Evolutionary conservation across 306 rosid species (phyloP), one percentile per base, ranked within the genome.

Genomic region (Cicer chorassanicum): DNA sequence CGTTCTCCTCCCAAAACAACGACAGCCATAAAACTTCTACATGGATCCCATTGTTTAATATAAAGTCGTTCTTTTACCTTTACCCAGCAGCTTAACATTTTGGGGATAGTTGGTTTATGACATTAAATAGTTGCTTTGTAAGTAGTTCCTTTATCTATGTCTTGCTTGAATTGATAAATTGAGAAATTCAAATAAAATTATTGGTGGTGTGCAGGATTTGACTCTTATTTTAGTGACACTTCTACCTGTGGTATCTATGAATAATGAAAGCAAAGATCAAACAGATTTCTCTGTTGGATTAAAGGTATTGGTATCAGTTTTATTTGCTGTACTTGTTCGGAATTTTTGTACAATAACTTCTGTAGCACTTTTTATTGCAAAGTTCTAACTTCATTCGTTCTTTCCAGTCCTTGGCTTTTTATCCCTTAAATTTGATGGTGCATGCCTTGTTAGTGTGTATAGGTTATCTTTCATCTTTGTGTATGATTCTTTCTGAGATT

Each of bases 241-340:
- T 67, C 88, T 93, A 66, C 90, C 93, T 0, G 98, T 89, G 82
- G 90, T 89, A 80, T 85, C 87, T 78, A 74, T 88, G 54, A 87
- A 89, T 81, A 89, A 70, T 73, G 94, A 93, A 70, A 86, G 78
- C 88, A 91, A 89, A 67, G 98, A 91, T 39, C 85, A 85, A 50
- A 82, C 97, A 74, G 93, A 79, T 89, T 90, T 88, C 76, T 88
- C 97, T 36, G 83, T 85, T 74, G 97, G 92, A 75, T 82, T 93
- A 75, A 93, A 91, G 98, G 98, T 93, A 68, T 57, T 54, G 43
- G 64, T 68, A 42, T 51, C 9, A 14, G 18, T 72, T 68, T 80
- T 29, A 18, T 74, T 62, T 70, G 59, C 67, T 41, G 50, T 70
- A 75, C 50, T 73, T 73, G n/a, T 72, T 80, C 73, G 60, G 34